A percentile compares a stretch with the other conserved stretches of the same genome.
phyloP scores from a whole-genome alignment of 768 basidiomycete species.

The Candolleomyces aberdarensis region DNA sequence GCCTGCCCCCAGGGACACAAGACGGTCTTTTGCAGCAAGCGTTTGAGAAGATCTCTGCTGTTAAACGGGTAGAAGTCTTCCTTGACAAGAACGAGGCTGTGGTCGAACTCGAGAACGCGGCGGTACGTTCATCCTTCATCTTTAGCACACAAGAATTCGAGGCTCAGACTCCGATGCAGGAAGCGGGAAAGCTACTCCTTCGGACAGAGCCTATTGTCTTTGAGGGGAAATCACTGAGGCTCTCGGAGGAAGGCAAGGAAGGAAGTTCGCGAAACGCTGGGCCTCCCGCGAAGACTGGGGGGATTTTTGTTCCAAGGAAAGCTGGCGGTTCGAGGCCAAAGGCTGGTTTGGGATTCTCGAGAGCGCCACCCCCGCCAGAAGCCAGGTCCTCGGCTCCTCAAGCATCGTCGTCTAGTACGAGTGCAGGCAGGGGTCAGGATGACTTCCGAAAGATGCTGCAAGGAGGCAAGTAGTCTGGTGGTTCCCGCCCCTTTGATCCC shows the following conservation, averaged over 20 bases:
- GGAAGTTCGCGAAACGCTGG: slow-evolving; percentile 27
- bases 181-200: slow-evolving; percentile 78
- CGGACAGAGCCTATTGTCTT: slow-evolving; percentile 70
- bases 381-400: slow-evolving; percentile 18
- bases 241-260: slow-evolving; percentile 52
- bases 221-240: slow-evolving; percentile 53
- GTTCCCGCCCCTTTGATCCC: not conserved
- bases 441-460: slow-evolving; percentile 82
- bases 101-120: slow-evolving; percentile 62
- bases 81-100: slow-evolving; percentile 55
- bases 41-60: slow-evolving; percentile 70
- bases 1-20: slow-evolving; percentile 74
- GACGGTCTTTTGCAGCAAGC: slow-evolving; percentile 91
- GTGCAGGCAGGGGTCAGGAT: slow-evolving; percentile 57
- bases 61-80: slow-evolving; percentile 77
- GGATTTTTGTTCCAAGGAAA: slow-evolving; percentile 64
- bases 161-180: slow-evolving; percentile 41
- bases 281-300: slow-evolving; percentile 37
- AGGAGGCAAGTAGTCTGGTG: slow-evolving; percentile 6
- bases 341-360: slow-evolving; percentile 60
- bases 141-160: not conserved
- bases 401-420: slow-evolving; percentile 22
- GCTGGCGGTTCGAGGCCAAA: slow-evolving; percentile 62
- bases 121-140: slow-evolving; percentile 40
- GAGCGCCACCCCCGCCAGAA: slow-evolving; percentile 19